A percentile compares a stretch with the other conserved stretches of the same genome.
Evolutionary conservation across 441 rosid species (phyloP).

Genomic region (Pelargonium cotyledonis): DNA sequence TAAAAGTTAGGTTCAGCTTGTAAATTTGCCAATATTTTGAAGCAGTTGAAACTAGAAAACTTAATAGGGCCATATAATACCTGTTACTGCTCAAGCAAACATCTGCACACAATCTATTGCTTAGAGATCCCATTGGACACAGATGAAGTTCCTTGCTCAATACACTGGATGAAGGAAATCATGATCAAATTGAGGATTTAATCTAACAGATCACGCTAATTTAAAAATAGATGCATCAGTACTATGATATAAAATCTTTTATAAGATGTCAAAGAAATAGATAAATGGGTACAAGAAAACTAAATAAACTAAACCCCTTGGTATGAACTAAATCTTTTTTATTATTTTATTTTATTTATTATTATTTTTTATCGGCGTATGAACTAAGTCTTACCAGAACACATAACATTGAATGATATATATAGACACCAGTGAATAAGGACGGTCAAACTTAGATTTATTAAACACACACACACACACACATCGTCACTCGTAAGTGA

Average conservation of each 20-base stretch:
- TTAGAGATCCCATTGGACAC: slow-evolving; percentile 28
- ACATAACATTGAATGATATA: too few species aligned
- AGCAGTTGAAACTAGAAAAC: not conserved
- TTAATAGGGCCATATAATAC: slow-evolving; percentile 18
- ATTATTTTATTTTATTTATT: too few species aligned
- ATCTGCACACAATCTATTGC: slow-evolving; percentile 25
- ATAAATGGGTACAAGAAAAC: not conserved
- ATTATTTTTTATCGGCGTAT: not conserved
- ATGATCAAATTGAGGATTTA: slow-evolving; percentile 14
- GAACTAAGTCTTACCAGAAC: not conserved
- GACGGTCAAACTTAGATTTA: too few species aligned
- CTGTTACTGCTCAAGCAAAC: slow-evolving; percentile 23
- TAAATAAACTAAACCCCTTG: not conserved
- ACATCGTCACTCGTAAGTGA: too few species aligned
- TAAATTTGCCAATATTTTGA: not conserved
- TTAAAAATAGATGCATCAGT: not conserved
- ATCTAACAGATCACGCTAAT: slow-evolving; percentile 9
- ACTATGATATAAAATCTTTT: not conserved
- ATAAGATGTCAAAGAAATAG: not conserved
- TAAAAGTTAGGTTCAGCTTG: not conserved
- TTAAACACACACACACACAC: too few species aligned
- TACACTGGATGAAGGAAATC: slow-evolving; percentile 38
- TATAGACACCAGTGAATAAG: too few species aligned
- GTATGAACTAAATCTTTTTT: not conserved
- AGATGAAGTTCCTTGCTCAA: slow-evolving; percentile 57